Evolutionary conservation across 2,329 filamentous ascomycete genomes (phyloP), one percentile per base, ranked within the genome.

Genomic region (Aspergillus sp.): DNA sequence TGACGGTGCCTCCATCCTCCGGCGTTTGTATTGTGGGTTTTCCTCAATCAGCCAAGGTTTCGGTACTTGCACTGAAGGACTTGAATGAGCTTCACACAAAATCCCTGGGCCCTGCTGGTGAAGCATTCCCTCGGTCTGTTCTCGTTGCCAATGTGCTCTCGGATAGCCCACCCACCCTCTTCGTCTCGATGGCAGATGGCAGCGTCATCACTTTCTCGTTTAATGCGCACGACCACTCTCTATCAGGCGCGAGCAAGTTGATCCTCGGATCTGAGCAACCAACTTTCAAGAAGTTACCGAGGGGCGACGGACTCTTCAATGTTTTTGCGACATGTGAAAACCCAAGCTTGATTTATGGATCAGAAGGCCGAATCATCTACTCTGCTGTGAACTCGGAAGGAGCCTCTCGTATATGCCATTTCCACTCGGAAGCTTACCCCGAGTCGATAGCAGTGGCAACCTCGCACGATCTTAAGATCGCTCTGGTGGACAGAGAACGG

Each of bases 251-350:
- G 50, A 95, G 90, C 62, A 90, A 83, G 55, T 84, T 95, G 26
- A 82, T 91, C 1, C 73, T 98, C 9, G 91, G 93, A 26, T 91
- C 87, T 10, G 85, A 90, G 47, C 86, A 94, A 53, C 87, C 91
- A 2, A 82, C 81, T 10, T 83, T 98, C 56, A 86, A 91, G 46
- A 75, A 86, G 19, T 70, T 98, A 2, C 88, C 90, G 0, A 79
- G 84, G 40, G 73, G 74, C 1, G 72, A 83, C 41, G 74, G 78
- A 0, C 70, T 88, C 0, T 86, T 78, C 61, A 94, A 87, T 55
- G 83, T 98, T 0, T 95, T 98, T 62, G 89, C 90, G 0, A 95
- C 89, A 0, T 95, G 90, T 45, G 93, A 98, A 58, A 89, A 96
- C 60, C 88, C 93, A 0, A 96, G 88, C 50, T 69, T 98, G 43